Evolutionary conservation across 2,329 filamentous ascomycete genomes (phyloP).

Genomic region (Alternaria incomplexa): DNA sequence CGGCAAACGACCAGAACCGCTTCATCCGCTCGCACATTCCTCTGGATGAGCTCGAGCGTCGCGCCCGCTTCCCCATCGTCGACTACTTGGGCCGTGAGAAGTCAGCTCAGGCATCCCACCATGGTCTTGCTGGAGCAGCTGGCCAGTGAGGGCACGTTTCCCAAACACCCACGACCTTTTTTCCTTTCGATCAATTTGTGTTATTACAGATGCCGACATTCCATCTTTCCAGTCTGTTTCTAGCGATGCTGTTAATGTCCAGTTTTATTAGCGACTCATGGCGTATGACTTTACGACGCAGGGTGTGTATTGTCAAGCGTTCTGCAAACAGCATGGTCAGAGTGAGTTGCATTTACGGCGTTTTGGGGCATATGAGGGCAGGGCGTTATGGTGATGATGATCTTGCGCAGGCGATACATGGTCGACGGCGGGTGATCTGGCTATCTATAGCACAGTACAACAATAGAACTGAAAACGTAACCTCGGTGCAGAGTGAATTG

Average conservation of each 20-base stretch:
- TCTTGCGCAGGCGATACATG: background rate
- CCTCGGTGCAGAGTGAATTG: background rate
- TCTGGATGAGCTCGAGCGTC: constrained; percentile 79
- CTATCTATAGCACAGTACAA: background rate
- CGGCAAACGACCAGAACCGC: constrained; percentile 71
- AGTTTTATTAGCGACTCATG: constrained; percentile 5
- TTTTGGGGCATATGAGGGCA: background rate
- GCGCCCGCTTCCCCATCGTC: constrained; percentile 71
- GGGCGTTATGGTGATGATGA: background rate
- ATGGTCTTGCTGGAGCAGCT: constrained; percentile 43
- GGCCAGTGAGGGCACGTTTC: constrained; percentile 33
- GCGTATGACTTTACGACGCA: constrained; percentile 1
- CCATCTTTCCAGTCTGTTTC: background rate
- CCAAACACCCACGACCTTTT: background rate
- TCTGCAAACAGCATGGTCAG: background rate
- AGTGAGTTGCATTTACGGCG: background rate
- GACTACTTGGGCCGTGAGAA: constrained; percentile 51
- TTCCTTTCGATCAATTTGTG: background rate
- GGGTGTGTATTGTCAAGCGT: background rate
- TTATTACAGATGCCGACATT: background rate
- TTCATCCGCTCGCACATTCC: constrained; percentile 82
- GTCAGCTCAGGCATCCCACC: constrained; percentile 41
- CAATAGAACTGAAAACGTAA: background rate
- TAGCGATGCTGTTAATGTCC: background rate
- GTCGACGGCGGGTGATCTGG: background rate